These are phyloP conservation scores for Cucumis sativus DNA, from an alignment of 306 rosid genomes.

Conservation along the genomic window DNA sequence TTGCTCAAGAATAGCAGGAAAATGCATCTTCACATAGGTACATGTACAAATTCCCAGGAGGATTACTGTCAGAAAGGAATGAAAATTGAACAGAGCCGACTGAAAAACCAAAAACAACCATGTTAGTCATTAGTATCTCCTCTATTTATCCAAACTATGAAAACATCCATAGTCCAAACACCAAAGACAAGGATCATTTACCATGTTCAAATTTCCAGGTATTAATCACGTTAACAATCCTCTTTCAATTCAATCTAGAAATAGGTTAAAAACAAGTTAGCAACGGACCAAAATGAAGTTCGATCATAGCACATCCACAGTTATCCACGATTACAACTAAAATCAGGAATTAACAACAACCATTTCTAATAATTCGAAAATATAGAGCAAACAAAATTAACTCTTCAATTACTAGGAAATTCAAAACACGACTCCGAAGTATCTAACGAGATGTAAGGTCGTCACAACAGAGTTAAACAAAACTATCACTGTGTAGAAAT, in stretches of 20 bases:
- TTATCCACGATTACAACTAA: not conserved
- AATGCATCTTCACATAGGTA: conserved; percentile 72
- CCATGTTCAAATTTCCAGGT: not conserved
- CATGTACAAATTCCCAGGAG: conserved; percentile 65
- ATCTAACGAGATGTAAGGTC: not conserved
- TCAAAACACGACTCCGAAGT: not conserved
- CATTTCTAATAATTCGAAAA: not conserved
- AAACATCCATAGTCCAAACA: not conserved
- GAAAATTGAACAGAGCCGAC: conserved; percentile 82
- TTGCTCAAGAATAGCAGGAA: conserved; percentile 61
- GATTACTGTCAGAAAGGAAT: conserved; percentile 73
- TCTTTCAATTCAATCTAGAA: conserved; percentile 6
- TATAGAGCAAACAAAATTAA: not conserved
- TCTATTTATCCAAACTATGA: not conserved
- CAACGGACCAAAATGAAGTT: not conserved
- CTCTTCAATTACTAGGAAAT: not conserved
- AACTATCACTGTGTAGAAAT: not conserved
- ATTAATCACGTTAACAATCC: not conserved
- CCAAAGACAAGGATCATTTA: not conserved
- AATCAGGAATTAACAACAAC: not conserved
- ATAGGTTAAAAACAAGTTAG: not conserved
- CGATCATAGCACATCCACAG: not conserved
- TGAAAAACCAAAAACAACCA: conserved; percentile 12
- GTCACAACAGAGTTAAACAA: not conserved
- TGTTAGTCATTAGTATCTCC: not conserved